phyloP scores from a whole-genome alignment of 1,284 basidiomycete species.

The Pyrrhoderma lamaoense region DNA sequence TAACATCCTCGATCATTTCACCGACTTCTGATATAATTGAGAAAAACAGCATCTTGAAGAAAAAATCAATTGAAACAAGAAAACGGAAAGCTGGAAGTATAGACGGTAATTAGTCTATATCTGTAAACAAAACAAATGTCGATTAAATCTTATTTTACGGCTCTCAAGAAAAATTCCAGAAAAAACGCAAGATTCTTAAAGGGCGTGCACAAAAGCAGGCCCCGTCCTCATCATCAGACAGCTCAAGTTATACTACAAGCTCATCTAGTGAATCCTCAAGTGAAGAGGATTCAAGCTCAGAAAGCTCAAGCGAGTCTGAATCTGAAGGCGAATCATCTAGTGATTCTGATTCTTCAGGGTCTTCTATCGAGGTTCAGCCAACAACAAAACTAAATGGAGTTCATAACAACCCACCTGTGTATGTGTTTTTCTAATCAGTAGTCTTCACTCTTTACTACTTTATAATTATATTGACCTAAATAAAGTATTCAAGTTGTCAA shows the following conservation, averaged over 20 bases:
- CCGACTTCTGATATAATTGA: no score
- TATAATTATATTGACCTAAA: not conserved
- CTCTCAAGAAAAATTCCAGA: not conserved
- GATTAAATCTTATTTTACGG: not conserved
- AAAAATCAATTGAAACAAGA: not conserved
- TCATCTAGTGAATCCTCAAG: conserved; percentile 14
- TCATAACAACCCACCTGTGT: conserved; percentile 16
- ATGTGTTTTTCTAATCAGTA: no score
- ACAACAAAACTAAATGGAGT: not conserved
- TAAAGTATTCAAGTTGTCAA: not conserved
- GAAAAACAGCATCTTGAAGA: no score
- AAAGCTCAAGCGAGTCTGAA: conserved; percentile 21
- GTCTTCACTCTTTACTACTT: no score
- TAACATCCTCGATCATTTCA: no score
- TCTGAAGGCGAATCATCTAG: conserved; percentile 8
- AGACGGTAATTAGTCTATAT: not conserved
- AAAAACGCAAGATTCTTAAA: conserved; percentile 4
- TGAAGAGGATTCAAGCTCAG: conserved; percentile 1
- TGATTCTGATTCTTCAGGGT: conserved; percentile 1
- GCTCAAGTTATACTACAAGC: not conserved
- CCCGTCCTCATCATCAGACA: not conserved
- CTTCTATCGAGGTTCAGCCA: conserved; percentile 1
- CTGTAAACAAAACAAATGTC: not conserved
- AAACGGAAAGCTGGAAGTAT: conserved; percentile 4
- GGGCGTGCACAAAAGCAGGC: not conserved